Conservation (phyloP, 208 protist species). For the Wallacemonas sp. region DNA sequence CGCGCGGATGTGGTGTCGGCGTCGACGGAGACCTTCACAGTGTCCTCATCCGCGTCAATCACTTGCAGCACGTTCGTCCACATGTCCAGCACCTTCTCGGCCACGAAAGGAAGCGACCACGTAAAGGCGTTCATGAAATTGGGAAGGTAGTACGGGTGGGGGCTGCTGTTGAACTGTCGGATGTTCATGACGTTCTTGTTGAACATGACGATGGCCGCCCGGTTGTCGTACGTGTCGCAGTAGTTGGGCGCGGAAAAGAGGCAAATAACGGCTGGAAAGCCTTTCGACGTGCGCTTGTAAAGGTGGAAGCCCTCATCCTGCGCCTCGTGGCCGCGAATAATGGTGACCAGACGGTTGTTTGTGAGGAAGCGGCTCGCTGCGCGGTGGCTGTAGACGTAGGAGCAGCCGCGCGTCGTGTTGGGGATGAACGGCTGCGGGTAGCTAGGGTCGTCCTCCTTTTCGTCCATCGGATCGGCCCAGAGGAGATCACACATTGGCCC, state of each 20-base stretch:
- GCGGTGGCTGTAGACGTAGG: slow-evolving; percentile 82
- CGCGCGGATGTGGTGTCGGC: background rate
- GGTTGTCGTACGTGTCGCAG: slow-evolving; percentile 98
- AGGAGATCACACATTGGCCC: slow-evolving; percentile 96
- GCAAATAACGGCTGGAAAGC: slow-evolving; percentile 96
- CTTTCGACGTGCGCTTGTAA: slow-evolving; percentile 89
- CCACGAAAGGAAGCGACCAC: slow-evolving; percentile 97
- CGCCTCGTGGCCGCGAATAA: slow-evolving; percentile 98
- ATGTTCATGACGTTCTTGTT: slow-evolving; percentile 97
- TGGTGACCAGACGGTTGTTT: slow-evolving; percentile 92
- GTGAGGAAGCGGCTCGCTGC: slow-evolving; percentile 93
- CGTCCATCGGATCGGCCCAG: slow-evolving; percentile 94
- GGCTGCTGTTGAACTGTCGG: slow-evolving; percentile 94
- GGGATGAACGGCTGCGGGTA: slow-evolving; percentile 50
- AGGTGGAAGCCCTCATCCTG: slow-evolving; percentile 92
- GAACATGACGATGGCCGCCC: slow-evolving; percentile 92
- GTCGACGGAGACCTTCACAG: slow-evolving; percentile 8
- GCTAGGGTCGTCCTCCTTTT: slow-evolving; percentile 60
- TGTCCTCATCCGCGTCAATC: slow-evolving; percentile 62
- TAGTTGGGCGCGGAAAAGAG: slow-evolving; percentile 98
- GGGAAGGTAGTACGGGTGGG: slow-evolving; percentile 97
- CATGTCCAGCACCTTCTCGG: slow-evolving; percentile 94
- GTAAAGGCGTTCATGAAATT: slow-evolving; percentile 98
- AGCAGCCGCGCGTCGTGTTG: slow-evolving; percentile 87
- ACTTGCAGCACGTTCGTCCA: slow-evolving; percentile 81